These are phyloP conservation scores for Colletotrichum sp. DNA, from an alignment of 2,329 filamentous ascomycete genomes.

Conservation along the genomic window DNA sequence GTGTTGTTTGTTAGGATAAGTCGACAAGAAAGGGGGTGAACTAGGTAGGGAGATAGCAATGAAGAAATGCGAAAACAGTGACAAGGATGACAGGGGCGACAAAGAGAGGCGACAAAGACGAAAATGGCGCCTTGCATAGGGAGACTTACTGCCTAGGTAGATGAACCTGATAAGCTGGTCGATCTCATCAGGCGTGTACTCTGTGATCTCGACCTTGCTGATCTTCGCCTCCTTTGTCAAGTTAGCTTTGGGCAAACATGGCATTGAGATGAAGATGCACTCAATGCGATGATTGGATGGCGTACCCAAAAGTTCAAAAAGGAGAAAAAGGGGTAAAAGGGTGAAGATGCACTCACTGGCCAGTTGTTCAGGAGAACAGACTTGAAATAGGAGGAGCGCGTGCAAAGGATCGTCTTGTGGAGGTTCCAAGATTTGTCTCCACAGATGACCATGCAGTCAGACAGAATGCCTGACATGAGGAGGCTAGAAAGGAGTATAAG, in stretches of 20 bases:
- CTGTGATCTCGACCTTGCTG: neutral
- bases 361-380: neutral
- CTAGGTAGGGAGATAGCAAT: neutral
- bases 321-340: neutral
- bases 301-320: neutral
- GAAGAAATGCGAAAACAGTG: neutral
- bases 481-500: neutral
- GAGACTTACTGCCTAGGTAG: neutral
- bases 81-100: neutral
- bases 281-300: neutral
- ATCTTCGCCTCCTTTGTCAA: neutral
- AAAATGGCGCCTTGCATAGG: neutral
- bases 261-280: neutral
- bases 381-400: neutral
- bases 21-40: neutral
- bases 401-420: neutral
- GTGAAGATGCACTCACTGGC: neutral
- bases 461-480: neutral
- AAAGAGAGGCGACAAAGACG: neutral
- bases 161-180: neutral
- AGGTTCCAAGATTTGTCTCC: neutral
- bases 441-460: neutral
- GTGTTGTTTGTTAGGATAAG: neutral
- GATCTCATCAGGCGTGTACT: neutral
- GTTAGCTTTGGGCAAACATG: fast-evolving